These are phyloP conservation scores for Elaeagnus macrophylla DNA, from an alignment of 306 rosid genomes.

Conservation along the genomic window DNA sequence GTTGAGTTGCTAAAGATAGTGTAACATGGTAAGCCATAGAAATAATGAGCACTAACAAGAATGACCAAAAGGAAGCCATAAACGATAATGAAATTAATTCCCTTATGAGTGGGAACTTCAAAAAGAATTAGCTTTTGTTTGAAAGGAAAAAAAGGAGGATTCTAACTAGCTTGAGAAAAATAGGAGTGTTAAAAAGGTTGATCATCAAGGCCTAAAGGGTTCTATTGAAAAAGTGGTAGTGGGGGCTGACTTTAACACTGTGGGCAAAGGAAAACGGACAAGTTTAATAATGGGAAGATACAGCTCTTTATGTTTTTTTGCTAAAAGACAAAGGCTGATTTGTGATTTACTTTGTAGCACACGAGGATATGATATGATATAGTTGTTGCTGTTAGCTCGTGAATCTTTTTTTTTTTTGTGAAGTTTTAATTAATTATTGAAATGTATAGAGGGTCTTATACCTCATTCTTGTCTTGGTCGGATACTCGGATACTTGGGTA, in stretches of 20 bases:
- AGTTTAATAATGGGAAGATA: conserved; percentile 8
- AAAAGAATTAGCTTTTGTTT: conserved; percentile 2
- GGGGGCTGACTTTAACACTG: conserved; percentile 17
- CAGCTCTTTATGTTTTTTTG: conserved; percentile 18
- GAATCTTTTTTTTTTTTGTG: background rate
- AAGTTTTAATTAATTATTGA: background rate
- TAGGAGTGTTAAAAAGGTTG: background rate
- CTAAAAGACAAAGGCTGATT: conserved; percentile 19
- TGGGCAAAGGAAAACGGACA: conserved; percentile 13
- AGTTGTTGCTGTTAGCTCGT: background rate
- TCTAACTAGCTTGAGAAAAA: background rate
- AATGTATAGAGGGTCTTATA: background rate
- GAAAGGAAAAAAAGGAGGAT: background rate
- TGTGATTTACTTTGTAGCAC: conserved; percentile 9
- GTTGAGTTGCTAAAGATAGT: conserved; percentile 13
- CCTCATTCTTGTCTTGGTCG: background rate
- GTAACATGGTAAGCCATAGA: conserved; percentile 18
- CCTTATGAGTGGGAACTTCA: conserved; percentile 9
- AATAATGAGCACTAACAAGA: conserved; percentile 10
- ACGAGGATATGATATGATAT: conserved; percentile 12
- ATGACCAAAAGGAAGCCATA: conserved; percentile 33
- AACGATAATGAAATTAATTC: conserved; percentile 19
- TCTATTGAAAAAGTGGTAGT: conserved; percentile 5
- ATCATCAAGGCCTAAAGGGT: conserved; percentile 17
- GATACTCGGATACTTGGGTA: no score